Percentiles rank a stretch among this genome's conserved stretches.
Conservation (phyloP, 768 basidiomycete genomes). For the Rhizopogon rudus region DNA sequence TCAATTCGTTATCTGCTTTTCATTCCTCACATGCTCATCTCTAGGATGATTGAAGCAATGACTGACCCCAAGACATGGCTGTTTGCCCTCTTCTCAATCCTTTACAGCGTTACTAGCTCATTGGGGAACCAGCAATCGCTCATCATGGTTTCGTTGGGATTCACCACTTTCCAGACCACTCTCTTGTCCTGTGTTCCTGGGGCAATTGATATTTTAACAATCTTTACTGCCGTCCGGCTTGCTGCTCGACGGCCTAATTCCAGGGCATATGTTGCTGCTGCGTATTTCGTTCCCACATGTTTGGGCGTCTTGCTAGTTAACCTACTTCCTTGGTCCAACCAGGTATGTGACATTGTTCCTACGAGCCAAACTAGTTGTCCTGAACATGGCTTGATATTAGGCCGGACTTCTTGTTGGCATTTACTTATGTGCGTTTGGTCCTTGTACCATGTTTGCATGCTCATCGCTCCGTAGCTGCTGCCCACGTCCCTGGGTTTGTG, state of each 20-base stretch:
- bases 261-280: constrained; percentile 49
- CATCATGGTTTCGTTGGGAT: constrained; percentile 60
- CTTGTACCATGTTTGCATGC: neutral
- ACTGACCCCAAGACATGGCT: constrained; percentile 64
- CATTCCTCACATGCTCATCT: neutral
- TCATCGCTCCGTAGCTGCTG: constrained; percentile 18
- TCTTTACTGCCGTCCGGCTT: constrained; percentile 53
- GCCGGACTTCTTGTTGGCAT: constrained; percentile 36
- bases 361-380: constrained; percentile 2
- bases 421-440: constrained; percentile 41
- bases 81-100: constrained; percentile 54
- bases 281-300: constrained; percentile 57
- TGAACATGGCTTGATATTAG: neutral
- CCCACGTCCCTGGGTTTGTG: constrained; percentile 51
- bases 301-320: constrained; percentile 55
- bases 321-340: constrained; percentile 53
- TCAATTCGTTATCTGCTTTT: neutral
- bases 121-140: constrained; percentile 53
- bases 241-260: constrained; percentile 47
- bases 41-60: constrained; percentile 56
- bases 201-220: constrained; percentile 56
- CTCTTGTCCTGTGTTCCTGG: constrained; percentile 60
- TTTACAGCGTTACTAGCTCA: constrained; percentile 56
- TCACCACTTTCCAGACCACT: constrained; percentile 54
- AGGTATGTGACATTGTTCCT: constrained; percentile 41